Percentiles rank a stretch among this genome's conserved stretches.
Conservation (phyloP, 345 rosid species). For the Brassica nigra region DNA sequence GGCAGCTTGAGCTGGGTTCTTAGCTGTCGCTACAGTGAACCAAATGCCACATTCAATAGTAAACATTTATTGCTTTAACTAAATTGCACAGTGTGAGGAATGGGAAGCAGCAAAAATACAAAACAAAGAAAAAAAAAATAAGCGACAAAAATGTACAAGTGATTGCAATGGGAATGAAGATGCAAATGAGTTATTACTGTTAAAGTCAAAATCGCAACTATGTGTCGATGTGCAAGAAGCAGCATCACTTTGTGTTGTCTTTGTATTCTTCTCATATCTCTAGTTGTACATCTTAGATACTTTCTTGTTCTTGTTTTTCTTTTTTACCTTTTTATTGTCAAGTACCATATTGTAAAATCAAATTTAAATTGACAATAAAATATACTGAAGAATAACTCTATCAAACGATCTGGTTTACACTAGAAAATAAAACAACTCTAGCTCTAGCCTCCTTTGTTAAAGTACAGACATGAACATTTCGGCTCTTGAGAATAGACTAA, state of each 20-base stretch:
- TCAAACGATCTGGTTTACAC: too few species aligned
- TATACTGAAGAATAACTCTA: too few species aligned
- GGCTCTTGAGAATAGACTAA: too few species aligned
- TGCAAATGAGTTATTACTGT: constrained; percentile 18
- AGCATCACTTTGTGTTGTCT: neutral
- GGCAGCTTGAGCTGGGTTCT: constrained; percentile 35
- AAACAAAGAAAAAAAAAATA: neutral
- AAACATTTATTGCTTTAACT: neutral
- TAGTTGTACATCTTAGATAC: constrained; percentile 7
- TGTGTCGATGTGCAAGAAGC: constrained; percentile 21
- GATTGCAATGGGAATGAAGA: constrained; percentile 20
- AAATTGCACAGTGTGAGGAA: constrained; percentile 2
- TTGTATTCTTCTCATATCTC: constrained; percentile 22
- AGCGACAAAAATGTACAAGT: constrained; percentile 1
- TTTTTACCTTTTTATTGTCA: neutral
- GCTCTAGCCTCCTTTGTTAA: too few species aligned
- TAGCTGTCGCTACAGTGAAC: constrained; percentile 37
- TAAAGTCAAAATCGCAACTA: constrained; percentile 30
- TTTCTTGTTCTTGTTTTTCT: neutral
- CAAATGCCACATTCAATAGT: constrained; percentile 28
- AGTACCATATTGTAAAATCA: neutral
- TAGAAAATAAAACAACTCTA: too few species aligned
- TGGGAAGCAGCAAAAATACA: constrained; percentile 20
- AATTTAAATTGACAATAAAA: neutral
- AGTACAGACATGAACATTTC: too few species aligned